Evolutionary conservation across 495 filamentous ascomycete genomes (phyloP).

Genomic region (Cercophora scortea): DNA sequence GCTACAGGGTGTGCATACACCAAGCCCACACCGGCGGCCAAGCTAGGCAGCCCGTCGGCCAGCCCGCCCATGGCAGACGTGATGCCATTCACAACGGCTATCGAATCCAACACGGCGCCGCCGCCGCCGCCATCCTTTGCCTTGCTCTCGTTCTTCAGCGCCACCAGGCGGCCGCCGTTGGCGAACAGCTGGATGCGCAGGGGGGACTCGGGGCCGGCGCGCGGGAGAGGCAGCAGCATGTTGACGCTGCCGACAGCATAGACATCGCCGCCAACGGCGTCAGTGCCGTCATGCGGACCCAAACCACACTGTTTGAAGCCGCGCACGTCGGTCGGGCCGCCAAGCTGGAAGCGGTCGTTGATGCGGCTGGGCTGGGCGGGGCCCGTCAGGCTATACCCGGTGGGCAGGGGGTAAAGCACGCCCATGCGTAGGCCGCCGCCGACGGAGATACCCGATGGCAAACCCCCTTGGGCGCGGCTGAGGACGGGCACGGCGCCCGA

Average conservation of each 20-base stretch:
- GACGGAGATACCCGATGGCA: conserved; percentile 60
- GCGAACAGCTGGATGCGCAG: conserved; percentile 82
- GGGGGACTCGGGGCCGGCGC: conserved; percentile 69
- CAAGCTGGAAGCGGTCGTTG: conserved; percentile 92
- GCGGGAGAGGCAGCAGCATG: conserved; percentile 75
- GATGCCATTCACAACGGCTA: conserved; percentile 41
- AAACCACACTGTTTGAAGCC: conserved; percentile 86
- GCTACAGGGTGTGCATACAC: conserved; percentile 91
- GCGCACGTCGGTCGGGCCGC: conserved; percentile 88
- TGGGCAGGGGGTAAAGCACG: conserved; percentile 49
- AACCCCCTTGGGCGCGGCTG: conserved; percentile 52
- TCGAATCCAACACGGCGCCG: conserved; percentile 21
- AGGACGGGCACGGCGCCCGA: conserved; percentile 65
- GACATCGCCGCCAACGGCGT: conserved; percentile 84
- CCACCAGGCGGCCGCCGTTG: conserved; percentile 80
- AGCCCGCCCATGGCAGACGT: conserved; percentile 55
- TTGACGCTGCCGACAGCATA: conserved; percentile 84
- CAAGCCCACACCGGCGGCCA: conserved; percentile 79
- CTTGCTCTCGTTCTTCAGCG: conserved; percentile 50
- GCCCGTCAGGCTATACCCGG: conserved; percentile 50
- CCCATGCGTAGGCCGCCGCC: conserved; percentile 45
- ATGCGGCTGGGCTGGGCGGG: conserved; percentile 58
- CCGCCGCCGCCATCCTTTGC: conserved; percentile 29
- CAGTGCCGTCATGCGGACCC: conserved; percentile 74
- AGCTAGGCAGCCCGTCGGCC: conserved; percentile 67